phyloP scores from a whole-genome alignment of 345 rosid genomes.

The Ailanthus altissimus region DNA sequence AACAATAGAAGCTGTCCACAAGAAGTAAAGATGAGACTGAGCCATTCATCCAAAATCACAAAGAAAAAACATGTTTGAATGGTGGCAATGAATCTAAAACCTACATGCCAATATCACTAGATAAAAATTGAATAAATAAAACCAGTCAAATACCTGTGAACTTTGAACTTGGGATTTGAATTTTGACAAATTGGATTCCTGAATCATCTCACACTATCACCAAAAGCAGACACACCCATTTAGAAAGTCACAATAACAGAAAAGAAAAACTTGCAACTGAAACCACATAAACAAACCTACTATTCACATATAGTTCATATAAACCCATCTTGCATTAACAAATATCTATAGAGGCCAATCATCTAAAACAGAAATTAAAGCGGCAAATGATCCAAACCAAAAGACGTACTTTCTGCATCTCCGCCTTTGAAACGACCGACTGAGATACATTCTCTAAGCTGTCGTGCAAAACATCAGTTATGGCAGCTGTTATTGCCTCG shows the following conservation, averaged over 20 bases:
- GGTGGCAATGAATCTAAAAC: background rate
- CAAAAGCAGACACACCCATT: background rate
- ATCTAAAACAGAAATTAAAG: background rate
- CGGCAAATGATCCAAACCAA: background rate
- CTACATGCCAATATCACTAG: background rate
- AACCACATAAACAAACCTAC: background rate
- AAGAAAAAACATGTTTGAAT: background rate
- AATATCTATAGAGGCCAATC: background rate
- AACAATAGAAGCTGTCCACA: background rate
- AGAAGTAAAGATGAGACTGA: background rate
- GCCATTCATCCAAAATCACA: background rate
- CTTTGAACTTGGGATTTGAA: slow-evolving; percentile 79
- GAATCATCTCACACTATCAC: slow-evolving; percentile 66
- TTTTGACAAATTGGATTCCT: slow-evolving; percentile 70
- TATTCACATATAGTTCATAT: background rate
- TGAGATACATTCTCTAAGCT: slow-evolving; percentile 80
- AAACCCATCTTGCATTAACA: background rate
- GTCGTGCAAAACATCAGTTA: slow-evolving; percentile 70
- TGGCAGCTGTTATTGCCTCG: slow-evolving; percentile 76
- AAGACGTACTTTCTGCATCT: slow-evolving; percentile 75
- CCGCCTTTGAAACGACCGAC: slow-evolving; percentile 68
- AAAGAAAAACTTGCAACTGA: background rate
- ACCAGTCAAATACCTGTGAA: slow-evolving; percentile 53
- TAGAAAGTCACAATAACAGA: slow-evolving; percentile 5
- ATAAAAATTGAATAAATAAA: background rate